These are phyloP conservation scores for Xylaria sp. DNA, from an alignment of 2,329 filamentous ascomycete species.

Conservation along the genomic window DNA sequence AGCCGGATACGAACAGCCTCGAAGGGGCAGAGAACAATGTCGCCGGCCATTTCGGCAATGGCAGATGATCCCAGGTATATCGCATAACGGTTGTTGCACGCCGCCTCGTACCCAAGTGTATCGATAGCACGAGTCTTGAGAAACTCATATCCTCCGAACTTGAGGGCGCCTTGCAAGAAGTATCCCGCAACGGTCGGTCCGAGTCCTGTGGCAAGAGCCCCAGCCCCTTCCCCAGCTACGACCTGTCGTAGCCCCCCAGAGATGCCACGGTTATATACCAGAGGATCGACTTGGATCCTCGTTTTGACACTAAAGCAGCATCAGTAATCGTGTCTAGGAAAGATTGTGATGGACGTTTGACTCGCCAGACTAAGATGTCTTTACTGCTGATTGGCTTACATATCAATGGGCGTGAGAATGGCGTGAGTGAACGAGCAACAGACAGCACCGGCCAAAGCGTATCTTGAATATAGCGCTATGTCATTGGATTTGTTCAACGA, in stretches of 20 bases:
- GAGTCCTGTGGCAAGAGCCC: constrained; percentile 42
- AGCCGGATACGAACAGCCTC: constrained; percentile 44
- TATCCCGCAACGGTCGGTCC: constrained; percentile 44
- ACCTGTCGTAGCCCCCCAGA: constrained; percentile 41
- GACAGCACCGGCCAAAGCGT: constrained; percentile 43
- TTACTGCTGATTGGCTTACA: constrained; percentile 37
- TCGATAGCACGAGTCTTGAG: constrained; percentile 43
- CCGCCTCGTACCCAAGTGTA: constrained; percentile 40
- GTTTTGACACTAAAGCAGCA: constrained; percentile 41
- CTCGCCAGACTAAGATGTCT: constrained; percentile 1
- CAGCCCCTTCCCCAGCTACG: constrained; percentile 37
- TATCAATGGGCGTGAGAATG: constrained; percentile 42
- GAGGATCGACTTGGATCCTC: constrained; percentile 42
- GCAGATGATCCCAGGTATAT: constrained; percentile 43
- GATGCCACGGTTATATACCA: constrained; percentile 42
- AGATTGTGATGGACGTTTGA: constrained; percentile 24
- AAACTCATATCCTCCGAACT: constrained; percentile 45
- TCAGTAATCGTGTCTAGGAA: constrained; percentile 26
- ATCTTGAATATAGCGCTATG: constrained; percentile 34
- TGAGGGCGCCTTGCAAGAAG: constrained; percentile 45
- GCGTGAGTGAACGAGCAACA: constrained; percentile 44
- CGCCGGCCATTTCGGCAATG: constrained; percentile 42
- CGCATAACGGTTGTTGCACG: constrained; percentile 38
- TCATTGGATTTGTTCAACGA: constrained; percentile 34
- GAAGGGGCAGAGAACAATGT: constrained; percentile 43